Evolutionary conservation across 2,329 filamentous ascomycete genomes (phyloP), one percentile per base, ranked within the genome.

Genomic region (Colletotrichum viniferum): DNA sequence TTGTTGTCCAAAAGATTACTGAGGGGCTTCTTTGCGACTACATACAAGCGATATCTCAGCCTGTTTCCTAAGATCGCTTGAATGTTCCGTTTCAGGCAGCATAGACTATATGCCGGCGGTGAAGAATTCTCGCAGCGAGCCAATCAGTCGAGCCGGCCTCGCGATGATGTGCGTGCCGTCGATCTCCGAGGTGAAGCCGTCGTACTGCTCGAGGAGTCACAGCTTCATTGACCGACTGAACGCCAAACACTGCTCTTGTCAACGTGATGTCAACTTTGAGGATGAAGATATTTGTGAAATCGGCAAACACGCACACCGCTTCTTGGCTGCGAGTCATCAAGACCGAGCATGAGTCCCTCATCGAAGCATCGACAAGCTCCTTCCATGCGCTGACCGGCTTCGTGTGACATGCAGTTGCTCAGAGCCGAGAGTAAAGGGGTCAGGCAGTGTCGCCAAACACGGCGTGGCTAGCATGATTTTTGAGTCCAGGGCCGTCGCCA

Each of bases 121-220:
- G 61, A 74, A 48, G n/a, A 13, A 24, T 18, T 60, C 26, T 9
- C 26, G 18, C 16, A 16, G 7, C 16, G 8, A 18, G 24, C 32
- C 63, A 69, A 32, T 26, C 24, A 38, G 28, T 55, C 73, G 12
- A 26, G 32, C 28, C 5, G 16, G 38, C 26, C 34, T 13, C n/a
- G 24, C 10, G 13, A 18, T 30, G 30, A 60, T 52, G 61, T 21
- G 16, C 24, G 4, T 24, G 21, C 48, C 30, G 58, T 69, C 62
- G 73, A 60, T 65, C 58, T 56, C 73, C 73, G 73, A 73, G 73
- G 34, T 68, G 73, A 60, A 48, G 56, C 63, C 70, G 73, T 43
- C 36, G 67, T 61, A 62, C 67, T 52, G 67, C 34, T 26, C 5
- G 30, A 67, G 26, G 36, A 60, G 24, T 58, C 32, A 43, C 13